These are phyloP conservation scores for Boletellus ananiceps DNA, from an alignment of 768 basidiomycete species.

Conservation along the genomic window DNA sequence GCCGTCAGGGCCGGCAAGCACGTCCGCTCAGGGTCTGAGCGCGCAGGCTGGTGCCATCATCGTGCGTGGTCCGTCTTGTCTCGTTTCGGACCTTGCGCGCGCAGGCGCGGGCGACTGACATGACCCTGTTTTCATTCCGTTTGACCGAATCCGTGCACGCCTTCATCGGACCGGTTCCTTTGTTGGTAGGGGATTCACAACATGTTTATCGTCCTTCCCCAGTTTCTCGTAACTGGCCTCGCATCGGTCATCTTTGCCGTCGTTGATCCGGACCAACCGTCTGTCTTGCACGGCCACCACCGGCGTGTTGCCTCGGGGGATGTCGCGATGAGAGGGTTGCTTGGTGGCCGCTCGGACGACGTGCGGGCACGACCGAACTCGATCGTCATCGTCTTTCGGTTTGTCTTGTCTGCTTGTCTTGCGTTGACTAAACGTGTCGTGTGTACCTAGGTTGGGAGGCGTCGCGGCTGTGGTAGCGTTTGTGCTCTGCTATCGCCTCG, in stretches of 20 bases:
- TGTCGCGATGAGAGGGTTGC: constrained; percentile 2
- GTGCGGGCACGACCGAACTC: constrained; percentile 46
- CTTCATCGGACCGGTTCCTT: not conserved
- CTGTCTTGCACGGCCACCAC: constrained; percentile 19
- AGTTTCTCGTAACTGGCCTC: constrained; percentile 87
- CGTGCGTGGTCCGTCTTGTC: constrained; percentile 39
- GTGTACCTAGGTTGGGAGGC: constrained; percentile 47
- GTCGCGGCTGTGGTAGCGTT: constrained; percentile 52
- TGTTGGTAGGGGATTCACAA: constrained; percentile 83
- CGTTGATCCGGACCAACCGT: constrained; percentile 60
- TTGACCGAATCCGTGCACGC: not conserved
- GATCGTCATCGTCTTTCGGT: constrained; percentile 81
- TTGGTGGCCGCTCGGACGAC: constrained; percentile 8
- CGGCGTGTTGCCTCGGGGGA: not conserved
- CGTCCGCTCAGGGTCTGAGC: constrained; percentile 43
- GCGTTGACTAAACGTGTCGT: not conserved
- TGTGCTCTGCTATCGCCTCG: constrained; percentile 49
- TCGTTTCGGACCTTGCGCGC: not conserved
- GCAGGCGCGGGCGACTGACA: not conserved
- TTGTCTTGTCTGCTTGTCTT: not conserved
- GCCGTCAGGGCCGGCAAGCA: constrained; percentile 9
- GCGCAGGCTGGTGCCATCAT: constrained; percentile 87
- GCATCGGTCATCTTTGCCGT: constrained; percentile 84
- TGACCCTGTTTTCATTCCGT: not conserved
- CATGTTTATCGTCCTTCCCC: constrained; percentile 88